A percentile compares a stretch with the other conserved stretches of the same genome.
phyloP scores from a whole-genome alignment of 441 rosid genomes.

The Biscutella laevigata region DNA sequence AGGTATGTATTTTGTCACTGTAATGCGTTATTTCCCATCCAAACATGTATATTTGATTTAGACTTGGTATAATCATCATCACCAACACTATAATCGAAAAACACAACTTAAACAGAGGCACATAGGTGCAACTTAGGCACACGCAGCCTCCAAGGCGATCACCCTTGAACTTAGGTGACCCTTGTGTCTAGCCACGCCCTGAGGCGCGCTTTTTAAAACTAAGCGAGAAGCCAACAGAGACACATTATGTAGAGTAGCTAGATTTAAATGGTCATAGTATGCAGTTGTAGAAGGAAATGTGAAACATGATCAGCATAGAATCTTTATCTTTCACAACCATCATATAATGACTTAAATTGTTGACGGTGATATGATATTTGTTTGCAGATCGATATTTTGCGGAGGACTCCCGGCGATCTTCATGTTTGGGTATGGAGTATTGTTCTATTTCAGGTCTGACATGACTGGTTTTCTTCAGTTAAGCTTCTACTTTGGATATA shows the following conservation, averaged over 20 bases:
- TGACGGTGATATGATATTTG: not conserved
- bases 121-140: no score
- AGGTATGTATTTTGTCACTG: constrained; percentile 37
- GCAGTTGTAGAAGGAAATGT: not conserved
- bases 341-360: not conserved
- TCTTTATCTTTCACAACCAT: not conserved
- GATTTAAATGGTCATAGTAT: not conserved
- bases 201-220: no score
- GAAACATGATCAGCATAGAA: not conserved
- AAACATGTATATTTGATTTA: not conserved
- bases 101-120: no score
- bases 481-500: constrained; percentile 63
- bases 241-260: not conserved
- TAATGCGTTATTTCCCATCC: not conserved
- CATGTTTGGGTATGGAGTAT: constrained; percentile 61
- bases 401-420: constrained; percentile 62
- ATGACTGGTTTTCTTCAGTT: constrained; percentile 71
- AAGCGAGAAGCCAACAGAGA: not conserved
- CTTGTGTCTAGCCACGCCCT: no score
- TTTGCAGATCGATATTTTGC: constrained; percentile 53
- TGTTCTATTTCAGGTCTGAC: constrained; percentile 51
- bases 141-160: no score
- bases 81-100: no score
- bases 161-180: no score
- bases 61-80: constrained; percentile 2